These are phyloP conservation scores for Kregervanrija pseudodelftensis DNA, from an alignment of 805 yeast genomes.

Conservation along the genomic window DNA sequence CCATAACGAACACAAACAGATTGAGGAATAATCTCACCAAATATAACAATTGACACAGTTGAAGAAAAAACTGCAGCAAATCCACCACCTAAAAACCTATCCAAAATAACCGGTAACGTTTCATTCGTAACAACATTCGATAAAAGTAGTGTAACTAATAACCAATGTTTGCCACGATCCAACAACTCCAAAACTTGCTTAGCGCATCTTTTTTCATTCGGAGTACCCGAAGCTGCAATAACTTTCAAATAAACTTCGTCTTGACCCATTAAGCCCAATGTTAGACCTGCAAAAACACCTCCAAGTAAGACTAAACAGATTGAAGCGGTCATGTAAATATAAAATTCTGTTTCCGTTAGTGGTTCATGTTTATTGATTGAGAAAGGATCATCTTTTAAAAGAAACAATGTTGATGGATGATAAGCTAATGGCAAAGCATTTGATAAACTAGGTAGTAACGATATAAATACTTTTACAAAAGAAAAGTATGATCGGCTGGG, in stretches of 20 bases:
- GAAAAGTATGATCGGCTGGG: constrained; percentile 2
- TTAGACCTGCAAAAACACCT: constrained; percentile 88
- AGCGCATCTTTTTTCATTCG: constrained; percentile 61
- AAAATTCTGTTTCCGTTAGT: constrained; percentile 30
- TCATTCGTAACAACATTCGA: constrained; percentile 92
- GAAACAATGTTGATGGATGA: constrained; percentile 5
- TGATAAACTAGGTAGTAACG: constrained; percentile 3
- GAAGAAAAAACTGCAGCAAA: constrained; percentile 93
- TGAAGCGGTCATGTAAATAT: constrained; percentile 46
- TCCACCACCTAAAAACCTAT: constrained; percentile 92
- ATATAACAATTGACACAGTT: constrained; percentile 87
- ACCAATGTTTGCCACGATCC: constrained; percentile 91
- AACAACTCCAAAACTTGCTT: constrained; percentile 63
- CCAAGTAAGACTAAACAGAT: constrained; percentile 62
- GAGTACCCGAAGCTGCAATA: constrained; percentile 79
- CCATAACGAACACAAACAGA: constrained; percentile 91
- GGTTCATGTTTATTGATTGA: constrained; percentile 13
- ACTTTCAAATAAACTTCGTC: constrained; percentile 93
- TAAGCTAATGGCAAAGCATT: constrained; percentile 10
- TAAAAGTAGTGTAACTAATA: constrained; percentile 77
- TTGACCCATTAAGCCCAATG: constrained; percentile 97
- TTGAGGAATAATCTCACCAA: constrained; percentile 97
- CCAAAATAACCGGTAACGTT: constrained; percentile 88
- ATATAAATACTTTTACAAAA: constrained; percentile 3
- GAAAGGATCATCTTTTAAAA: not conserved